Conservation (phyloP, 108 stramenopile genomes). For the Craspedostauros australis region DNA sequence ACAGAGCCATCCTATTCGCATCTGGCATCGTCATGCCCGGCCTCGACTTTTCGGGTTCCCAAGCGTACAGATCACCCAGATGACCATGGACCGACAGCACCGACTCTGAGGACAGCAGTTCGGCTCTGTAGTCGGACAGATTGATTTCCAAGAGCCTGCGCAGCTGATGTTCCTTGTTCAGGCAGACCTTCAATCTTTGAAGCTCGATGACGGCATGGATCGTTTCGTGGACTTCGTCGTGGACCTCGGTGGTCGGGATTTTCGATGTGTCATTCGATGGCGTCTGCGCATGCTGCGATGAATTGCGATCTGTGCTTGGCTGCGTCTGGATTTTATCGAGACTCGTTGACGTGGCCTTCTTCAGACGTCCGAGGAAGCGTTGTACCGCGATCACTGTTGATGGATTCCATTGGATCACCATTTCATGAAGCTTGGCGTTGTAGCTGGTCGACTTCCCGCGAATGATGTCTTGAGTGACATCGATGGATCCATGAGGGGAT, state of each 20-base stretch:
- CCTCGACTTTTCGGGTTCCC: slow-evolving; percentile 41
- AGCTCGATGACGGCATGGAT: slow-evolving; percentile 2
- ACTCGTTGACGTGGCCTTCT: not conserved
- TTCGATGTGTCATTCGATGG: not conserved
- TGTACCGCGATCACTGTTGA: slow-evolving; percentile 69
- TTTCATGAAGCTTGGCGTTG: slow-evolving; percentile 5
- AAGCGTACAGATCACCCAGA: slow-evolving; percentile 35
- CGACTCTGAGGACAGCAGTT: slow-evolving; percentile 6
- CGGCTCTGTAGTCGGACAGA: slow-evolving; percentile 7
- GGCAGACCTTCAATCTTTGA: slow-evolving; percentile 26
- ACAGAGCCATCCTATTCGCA: too few species aligned
- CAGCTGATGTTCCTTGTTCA: slow-evolving; percentile 75
- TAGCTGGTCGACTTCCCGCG: too few species aligned
- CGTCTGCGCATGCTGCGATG: not conserved
- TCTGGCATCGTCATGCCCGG: too few species aligned
- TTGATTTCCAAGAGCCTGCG: slow-evolving; percentile 41
- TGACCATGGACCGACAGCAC: slow-evolving; percentile 20
- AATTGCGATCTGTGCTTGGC: slow-evolving; percentile 1
- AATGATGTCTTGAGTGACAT: too few species aligned
- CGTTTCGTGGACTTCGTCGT: not conserved
- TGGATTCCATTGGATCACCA: slow-evolving; percentile 70
- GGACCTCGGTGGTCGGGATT: slow-evolving; percentile 2
- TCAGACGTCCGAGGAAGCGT: slow-evolving; percentile 57
- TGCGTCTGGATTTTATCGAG: not conserved
- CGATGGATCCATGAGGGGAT: too few species aligned